phyloP scores from a whole-genome alignment of 345 rosid genomes.

The Draba incana region DNA sequence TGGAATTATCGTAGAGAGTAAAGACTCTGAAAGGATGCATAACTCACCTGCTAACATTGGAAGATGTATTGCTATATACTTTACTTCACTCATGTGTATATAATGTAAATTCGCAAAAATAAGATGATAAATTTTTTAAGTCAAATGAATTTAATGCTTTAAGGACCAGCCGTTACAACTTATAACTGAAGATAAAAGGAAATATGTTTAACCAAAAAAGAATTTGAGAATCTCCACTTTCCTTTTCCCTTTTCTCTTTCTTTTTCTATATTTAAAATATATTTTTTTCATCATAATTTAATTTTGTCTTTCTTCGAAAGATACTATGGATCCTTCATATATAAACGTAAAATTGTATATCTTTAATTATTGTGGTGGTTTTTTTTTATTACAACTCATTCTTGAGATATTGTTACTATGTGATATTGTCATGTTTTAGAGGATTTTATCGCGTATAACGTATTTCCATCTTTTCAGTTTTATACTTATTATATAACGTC shows the following conservation, averaged over 20 bases:
- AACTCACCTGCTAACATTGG: conserved; percentile 29
- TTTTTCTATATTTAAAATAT: not conserved
- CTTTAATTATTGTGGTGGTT: no score
- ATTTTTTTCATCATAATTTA: no score
- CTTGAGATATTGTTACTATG: not conserved
- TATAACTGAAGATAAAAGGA: conserved; percentile 19
- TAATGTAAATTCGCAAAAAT: not conserved
- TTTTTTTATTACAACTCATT: not conserved
- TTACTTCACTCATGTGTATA: conserved; percentile 6
- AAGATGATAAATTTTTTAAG: not conserved
- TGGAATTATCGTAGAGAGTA: conserved; percentile 19
- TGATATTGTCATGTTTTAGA: not conserved
- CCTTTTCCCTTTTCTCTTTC: not conserved
- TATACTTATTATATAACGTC: conserved; percentile 2
- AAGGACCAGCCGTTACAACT: conserved; percentile 38
- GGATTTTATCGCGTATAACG: not conserved
- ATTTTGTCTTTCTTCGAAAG: no score
- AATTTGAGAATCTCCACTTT: conserved; percentile 14
- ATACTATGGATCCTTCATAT: no score
- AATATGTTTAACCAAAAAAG: not conserved
- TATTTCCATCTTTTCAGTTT: not conserved
- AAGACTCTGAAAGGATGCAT: conserved; percentile 4
- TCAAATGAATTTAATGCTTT: conserved; percentile 34
- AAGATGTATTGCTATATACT: conserved; percentile 28
- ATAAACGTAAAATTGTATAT: no score